phyloP scores from a whole-genome alignment of 2,329 filamentous ascomycete genomes.

The Xylaria arbuscula region DNA sequence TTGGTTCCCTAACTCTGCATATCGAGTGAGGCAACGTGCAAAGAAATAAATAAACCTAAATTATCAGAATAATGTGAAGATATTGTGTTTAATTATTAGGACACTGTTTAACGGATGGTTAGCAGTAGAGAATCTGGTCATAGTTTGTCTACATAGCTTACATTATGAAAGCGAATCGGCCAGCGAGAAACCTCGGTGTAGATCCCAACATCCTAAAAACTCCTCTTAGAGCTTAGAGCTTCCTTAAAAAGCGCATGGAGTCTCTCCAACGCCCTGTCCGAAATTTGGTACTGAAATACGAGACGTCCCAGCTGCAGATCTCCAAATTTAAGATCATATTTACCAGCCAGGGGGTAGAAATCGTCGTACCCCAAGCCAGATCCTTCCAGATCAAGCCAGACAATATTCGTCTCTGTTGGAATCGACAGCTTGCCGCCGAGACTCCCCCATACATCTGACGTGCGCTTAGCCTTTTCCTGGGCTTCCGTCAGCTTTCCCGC shows the following conservation, averaged over 20 bases:
- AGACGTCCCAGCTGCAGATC: slow-evolving; percentile 3
- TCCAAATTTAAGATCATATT: slow-evolving; percentile 2
- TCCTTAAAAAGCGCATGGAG: background rate
- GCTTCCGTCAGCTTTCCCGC: background rate
- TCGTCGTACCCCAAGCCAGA: slow-evolving; percentile 2
- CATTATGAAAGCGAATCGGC: too few species aligned
- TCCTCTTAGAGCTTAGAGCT: background rate
- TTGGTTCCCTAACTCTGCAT: too few species aligned
- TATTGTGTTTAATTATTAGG: too few species aligned
- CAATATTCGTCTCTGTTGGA: background rate
- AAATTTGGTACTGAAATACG: slow-evolving; percentile 1
- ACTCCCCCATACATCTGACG: background rate
- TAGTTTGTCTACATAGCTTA: too few species aligned
- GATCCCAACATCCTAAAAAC: background rate
- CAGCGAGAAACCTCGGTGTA: too few species aligned
- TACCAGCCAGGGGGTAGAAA: background rate
- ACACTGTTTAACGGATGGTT: too few species aligned
- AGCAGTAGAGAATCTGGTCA: too few species aligned
- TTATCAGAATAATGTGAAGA: too few species aligned
- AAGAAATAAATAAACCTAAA: too few species aligned
- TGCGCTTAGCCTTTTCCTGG: background rate
- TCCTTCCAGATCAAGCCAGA: slow-evolving; percentile 7
- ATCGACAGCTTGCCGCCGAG: background rate
- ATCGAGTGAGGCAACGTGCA: too few species aligned
- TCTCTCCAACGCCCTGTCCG: background rate